Percentiles rank a stretch among this genome's conserved stretches.
Evolutionary conservation across 1,284 basidiomycete species (phyloP).

Genomic region (Fomitopsis schrenkii): DNA sequence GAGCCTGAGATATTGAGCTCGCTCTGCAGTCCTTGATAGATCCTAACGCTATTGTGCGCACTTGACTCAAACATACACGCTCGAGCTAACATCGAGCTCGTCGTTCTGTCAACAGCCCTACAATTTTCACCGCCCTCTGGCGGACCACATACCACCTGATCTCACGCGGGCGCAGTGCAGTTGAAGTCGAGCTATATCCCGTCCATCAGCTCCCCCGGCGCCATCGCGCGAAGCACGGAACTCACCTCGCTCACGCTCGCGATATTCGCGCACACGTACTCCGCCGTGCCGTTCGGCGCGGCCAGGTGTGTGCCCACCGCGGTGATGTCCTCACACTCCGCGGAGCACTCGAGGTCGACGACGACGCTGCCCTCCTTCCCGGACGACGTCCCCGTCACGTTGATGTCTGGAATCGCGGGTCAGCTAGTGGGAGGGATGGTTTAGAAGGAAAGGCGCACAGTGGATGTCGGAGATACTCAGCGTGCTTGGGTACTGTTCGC

Average conservation of each 20-base stretch:
- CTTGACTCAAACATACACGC: too few species aligned
- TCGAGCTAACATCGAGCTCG: too few species aligned
- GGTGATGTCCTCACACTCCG: slow-evolving; percentile 34
- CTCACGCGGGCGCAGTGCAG: slow-evolving; percentile 17
- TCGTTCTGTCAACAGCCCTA: too few species aligned
- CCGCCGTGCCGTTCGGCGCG: slow-evolving; percentile 29
- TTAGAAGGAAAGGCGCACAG: slow-evolving; percentile 17
- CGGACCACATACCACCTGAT: not conserved
- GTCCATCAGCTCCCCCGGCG: not conserved
- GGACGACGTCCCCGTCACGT: slow-evolving; percentile 36
- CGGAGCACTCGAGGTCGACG: slow-evolving; percentile 36
- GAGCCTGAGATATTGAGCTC: too few species aligned
- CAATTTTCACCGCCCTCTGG: not conserved
- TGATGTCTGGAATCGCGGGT: slow-evolving; percentile 22
- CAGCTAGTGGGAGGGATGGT: not conserved
- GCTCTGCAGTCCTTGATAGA: too few species aligned
- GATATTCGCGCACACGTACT: slow-evolving; percentile 42
- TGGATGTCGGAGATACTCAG: slow-evolving; percentile 42
- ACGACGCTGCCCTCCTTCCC: slow-evolving; percentile 33
- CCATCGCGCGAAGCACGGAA: not conserved
- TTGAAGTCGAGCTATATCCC: slow-evolving; percentile 23
- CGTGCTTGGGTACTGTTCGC: slow-evolving; percentile 48
- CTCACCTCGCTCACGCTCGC: slow-evolving; percentile 23
- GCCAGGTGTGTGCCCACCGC: slow-evolving; percentile 28
- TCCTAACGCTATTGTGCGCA: too few species aligned